Percentiles rank a stretch among this genome's conserved stretches.
These are phyloP conservation scores for Przewalskia tangutica DNA, from an alignment of 257 asterid genomes.

Conservation along the genomic window DNA sequence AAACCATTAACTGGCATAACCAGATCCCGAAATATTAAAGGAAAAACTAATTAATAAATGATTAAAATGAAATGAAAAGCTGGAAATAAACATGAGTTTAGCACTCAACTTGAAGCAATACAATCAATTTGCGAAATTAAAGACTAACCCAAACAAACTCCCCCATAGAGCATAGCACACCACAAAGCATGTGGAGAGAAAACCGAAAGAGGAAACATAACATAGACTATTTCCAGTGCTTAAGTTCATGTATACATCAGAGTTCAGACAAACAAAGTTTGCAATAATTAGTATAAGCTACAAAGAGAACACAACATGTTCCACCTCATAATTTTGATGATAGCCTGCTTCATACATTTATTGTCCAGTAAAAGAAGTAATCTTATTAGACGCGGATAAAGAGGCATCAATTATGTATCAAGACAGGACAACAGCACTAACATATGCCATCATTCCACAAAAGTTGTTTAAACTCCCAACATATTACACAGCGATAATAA, in stretches of 20 bases:
- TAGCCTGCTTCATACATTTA: background rate
- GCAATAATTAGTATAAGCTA: background rate
- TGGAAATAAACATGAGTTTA: background rate
- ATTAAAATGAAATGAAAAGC: background rate
- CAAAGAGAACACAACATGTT: background rate
- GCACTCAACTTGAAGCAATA: background rate
- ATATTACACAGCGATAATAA: background rate
- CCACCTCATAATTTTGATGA: background rate
- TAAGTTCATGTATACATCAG: background rate
- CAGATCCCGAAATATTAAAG: conserved; percentile 12
- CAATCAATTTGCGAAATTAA: background rate
- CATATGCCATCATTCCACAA: background rate
- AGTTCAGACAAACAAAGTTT: background rate
- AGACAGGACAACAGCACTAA: background rate
- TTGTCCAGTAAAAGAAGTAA: background rate
- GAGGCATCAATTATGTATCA: background rate
- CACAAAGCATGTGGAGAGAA: background rate
- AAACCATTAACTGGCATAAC: conserved; percentile 10
- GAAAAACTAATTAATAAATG: background rate
- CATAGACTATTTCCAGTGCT: too few species aligned
- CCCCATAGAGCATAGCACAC: background rate
- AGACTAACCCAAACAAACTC: background rate
- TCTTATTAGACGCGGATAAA: background rate
- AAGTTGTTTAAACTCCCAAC: background rate
- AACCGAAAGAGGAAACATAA: background rate